Conservation (phyloP, 2,329 filamentous ascomycete genomes). For the Fusarium foetens region DNA sequence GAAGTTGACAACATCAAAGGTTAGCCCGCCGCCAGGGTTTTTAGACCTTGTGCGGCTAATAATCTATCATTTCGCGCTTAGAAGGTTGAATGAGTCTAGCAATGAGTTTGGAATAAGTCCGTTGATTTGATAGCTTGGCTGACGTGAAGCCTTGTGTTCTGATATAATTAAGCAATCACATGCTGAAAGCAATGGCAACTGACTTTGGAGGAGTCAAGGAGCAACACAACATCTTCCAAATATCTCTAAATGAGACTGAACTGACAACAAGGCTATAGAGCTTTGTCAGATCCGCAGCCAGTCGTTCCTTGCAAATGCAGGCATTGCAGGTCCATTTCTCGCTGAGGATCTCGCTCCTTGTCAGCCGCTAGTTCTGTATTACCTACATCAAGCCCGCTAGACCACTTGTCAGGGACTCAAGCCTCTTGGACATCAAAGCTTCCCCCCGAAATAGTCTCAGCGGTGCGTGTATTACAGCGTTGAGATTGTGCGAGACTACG, state of each 20-base stretch:
- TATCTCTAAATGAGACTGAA: conserved; percentile 7
- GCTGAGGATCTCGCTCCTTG: conserved; percentile 23
- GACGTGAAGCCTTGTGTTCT: neutral
- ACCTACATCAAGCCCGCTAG: conserved; percentile 18
- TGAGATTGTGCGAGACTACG: conserved; percentile 9
- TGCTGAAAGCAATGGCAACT: neutral
- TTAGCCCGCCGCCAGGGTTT: conserved; percentile 31
- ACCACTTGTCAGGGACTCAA: conserved; percentile 13
- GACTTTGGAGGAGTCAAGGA: neutral
- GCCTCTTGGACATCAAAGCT: conserved; percentile 25
- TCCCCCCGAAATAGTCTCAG: conserved; percentile 31
- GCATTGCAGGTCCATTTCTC: conserved; percentile 12
- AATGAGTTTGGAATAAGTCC: conserved; percentile 8
- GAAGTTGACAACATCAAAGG: conserved; percentile 30
- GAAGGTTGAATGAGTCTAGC: conserved; percentile 18
- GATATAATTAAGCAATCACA: conserved; percentile 2
- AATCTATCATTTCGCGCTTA: conserved; percentile 25
- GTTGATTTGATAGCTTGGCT: conserved; percentile 6
- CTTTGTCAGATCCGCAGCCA: conserved; percentile 34
- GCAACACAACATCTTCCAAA: neutral
- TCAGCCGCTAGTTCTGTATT: conserved; percentile 21
- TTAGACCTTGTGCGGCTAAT: conserved; percentile 38
- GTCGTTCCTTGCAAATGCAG: conserved; percentile 23
- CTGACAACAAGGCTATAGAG: conserved; percentile 18
- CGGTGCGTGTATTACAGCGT: conserved; percentile 14